These are phyloP conservation scores for Yamadazyma kitorensis DNA, from an alignment of 805 yeast genomes.

Conservation along the genomic window DNA sequence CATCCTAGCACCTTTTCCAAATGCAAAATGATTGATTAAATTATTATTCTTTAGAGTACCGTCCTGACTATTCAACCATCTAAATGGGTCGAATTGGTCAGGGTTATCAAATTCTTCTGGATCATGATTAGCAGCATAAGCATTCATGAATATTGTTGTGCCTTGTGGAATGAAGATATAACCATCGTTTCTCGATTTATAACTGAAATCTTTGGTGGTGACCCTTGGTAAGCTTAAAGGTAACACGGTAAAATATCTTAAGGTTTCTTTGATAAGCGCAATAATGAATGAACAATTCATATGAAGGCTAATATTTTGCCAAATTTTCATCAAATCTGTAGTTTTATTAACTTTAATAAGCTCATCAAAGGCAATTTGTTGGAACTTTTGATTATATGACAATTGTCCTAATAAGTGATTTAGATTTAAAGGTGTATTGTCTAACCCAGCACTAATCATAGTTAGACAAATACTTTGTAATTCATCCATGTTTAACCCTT, in stretches of 20 bases:
- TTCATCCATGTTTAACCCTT: conserved; percentile 29
- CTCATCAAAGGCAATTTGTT: conserved; percentile 41
- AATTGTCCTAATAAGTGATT: conserved; percentile 61
- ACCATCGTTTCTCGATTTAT: conserved; percentile 30
- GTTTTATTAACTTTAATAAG: conserved; percentile 22
- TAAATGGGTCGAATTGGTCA: conserved; percentile 46
- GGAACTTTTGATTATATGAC: conserved; percentile 34
- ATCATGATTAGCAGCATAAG: conserved; percentile 72
- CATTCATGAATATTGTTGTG: conserved; percentile 61
- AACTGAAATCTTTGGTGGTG: conserved; percentile 50
- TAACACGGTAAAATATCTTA: conserved; percentile 61
- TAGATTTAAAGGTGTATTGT: conserved; percentile 64
- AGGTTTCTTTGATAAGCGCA: conserved; percentile 62
- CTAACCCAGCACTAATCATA: conserved; percentile 78
- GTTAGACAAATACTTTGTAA: conserved; percentile 62
- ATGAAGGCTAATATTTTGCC: conserved; percentile 23
- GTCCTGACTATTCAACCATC: conserved; percentile 39
- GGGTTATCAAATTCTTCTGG: conserved; percentile 40
- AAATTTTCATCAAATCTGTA: conserved; percentile 22
- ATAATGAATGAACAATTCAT: conserved; percentile 46
- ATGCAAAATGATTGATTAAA: conserved; percentile 44
- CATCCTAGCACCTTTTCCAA: conserved; percentile 72
- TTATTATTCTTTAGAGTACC: conserved; percentile 13
- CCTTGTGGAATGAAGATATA: conserved; percentile 51
- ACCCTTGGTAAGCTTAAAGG: conserved; percentile 66